Base-by-base conservation (phyloP, 371 early-diverging fungal species). In the Amoeboaphelidium protococcarum region DNA sequence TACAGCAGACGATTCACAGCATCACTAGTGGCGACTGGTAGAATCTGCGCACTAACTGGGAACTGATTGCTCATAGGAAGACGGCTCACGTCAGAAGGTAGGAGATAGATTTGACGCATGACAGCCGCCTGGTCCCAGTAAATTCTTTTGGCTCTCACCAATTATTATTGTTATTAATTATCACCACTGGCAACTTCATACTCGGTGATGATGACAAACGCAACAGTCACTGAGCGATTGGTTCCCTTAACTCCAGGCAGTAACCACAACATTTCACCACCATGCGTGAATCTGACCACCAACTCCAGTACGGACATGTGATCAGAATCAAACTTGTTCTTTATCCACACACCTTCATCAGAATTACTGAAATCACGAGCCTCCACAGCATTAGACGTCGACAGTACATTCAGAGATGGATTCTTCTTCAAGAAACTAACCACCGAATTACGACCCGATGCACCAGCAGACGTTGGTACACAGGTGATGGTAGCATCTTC, bases 101-200 rank as follows among this genome's bases (percentile, higher is more conserved):
- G 54, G 25, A 65, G 49, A 10, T 56, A 52, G 44, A 59, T 52
- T 50, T 67, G 68, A 10, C 54, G 41, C 43, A 67, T 52, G 13
- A 67, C 61, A 22, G 62, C 46, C 2, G 61, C 65, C 47, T 65
- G 67, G 56, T 67, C 67, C 63, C 63, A 67, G 59, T 65, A 61
- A 25, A 57, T 44, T 23, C 54, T 55, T 31, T 55, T 41, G 41
- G 50, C 42, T 3, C 40, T 44, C 26, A 65, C 61, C 44, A n/a
- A n/a, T n/a, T n/a, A n/a, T n/a, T n/a, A n/a, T n/a, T 22, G 46
- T 49, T 44, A 43, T 22, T 26, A 6, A 47, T 23, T 25, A 23
- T 40, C 55, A 23, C 25, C 44, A 42, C 22, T 10, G 21, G 31
- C 23, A 42, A 21, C 10, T 40, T n/a, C 23, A 13, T 13, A 6